Conservation (phyloP, 2,329 filamentous ascomycete species). For the Fusarium cyanostomum region DNA sequence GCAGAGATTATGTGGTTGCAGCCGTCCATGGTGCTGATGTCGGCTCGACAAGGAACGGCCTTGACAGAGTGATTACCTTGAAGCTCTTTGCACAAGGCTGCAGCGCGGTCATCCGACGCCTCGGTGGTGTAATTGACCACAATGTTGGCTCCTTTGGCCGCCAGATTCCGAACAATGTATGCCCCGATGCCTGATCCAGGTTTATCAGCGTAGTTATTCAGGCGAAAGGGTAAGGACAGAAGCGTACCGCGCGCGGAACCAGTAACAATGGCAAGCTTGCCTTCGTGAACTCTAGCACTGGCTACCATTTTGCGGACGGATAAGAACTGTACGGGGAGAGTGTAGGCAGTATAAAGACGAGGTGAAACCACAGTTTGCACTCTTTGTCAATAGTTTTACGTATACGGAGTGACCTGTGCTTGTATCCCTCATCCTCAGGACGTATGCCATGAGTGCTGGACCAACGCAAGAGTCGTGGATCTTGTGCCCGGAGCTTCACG, state of each 20-base stretch:
- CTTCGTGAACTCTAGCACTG: conserved; percentile 47
- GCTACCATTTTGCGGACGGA: background rate
- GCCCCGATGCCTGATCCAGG: conserved; percentile 63
- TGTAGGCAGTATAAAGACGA: background rate
- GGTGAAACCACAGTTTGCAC: background rate
- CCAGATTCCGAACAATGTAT: conserved; percentile 62
- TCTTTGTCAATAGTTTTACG: conserved; percentile 7
- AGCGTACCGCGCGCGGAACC: conserved; percentile 59
- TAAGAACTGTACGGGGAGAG: no score
- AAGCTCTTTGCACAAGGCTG: conserved; percentile 56
- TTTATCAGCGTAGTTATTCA: conserved; percentile 4
- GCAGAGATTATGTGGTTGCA: conserved; percentile 64
- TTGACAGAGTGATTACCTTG: conserved; percentile 54
- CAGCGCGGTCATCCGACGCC: conserved; percentile 55
- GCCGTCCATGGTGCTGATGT: conserved; percentile 66
- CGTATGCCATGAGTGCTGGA: no score
- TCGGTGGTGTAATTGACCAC: conserved; percentile 65
- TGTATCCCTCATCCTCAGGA: no score
- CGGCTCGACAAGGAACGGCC: conserved; percentile 68
- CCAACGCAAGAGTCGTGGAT: no score
- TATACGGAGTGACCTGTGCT: no score
- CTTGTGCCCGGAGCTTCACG: no score
- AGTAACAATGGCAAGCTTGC: conserved; percentile 61
- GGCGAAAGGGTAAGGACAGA: background rate
- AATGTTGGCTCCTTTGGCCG: conserved; percentile 63